A percentile compares a stretch with the other conserved stretches of the same genome.
These are phyloP conservation scores for Agaricus subrufescens DNA, from an alignment of 768 basidiomycete species.

Conservation along the genomic window DNA sequence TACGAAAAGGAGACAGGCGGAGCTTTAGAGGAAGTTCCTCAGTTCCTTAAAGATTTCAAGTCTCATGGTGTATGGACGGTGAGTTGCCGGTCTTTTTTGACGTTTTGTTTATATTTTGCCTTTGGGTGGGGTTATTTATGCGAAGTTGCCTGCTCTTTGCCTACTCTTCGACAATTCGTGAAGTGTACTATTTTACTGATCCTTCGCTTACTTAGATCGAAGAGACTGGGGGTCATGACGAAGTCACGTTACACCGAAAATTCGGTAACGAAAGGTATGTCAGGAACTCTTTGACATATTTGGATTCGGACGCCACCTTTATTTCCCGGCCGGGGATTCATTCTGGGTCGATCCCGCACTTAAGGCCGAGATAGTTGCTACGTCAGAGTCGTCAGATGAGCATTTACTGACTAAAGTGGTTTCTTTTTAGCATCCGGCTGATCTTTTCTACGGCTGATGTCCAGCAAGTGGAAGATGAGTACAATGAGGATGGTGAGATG, in stretches of 20 bases:
- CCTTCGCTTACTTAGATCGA: slow-evolving; percentile 48
- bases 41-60: slow-evolving; percentile 76
- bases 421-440: slow-evolving; percentile 61
- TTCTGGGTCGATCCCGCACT: not conserved
- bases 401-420: slow-evolving; percentile 1
- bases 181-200: not conserved
- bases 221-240: slow-evolving; percentile 70
- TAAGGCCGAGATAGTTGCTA: not conserved
- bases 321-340: not conserved
- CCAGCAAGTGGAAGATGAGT: slow-evolving; percentile 39
- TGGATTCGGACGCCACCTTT: not conserved
- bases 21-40: slow-evolving; percentile 40
- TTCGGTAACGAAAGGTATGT: slow-evolving; percentile 90
- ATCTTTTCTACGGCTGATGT: slow-evolving; percentile 94
- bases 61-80: slow-evolving; percentile 77
- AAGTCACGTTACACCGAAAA: slow-evolving; percentile 73
- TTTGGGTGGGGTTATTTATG: too few relatives aligned
- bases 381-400: not conserved
- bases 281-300: not conserved
- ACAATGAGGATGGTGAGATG: slow-evolving; percentile 21
- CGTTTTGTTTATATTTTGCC: too few relatives aligned
- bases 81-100: slow-evolving; percentile 13
- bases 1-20: slow-evolving; percentile 69
- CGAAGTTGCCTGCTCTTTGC: not conserved
- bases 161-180: not conserved